Conservation (phyloP, 1,284 basidiomycete species). For the Vanrija humicola region DNA sequence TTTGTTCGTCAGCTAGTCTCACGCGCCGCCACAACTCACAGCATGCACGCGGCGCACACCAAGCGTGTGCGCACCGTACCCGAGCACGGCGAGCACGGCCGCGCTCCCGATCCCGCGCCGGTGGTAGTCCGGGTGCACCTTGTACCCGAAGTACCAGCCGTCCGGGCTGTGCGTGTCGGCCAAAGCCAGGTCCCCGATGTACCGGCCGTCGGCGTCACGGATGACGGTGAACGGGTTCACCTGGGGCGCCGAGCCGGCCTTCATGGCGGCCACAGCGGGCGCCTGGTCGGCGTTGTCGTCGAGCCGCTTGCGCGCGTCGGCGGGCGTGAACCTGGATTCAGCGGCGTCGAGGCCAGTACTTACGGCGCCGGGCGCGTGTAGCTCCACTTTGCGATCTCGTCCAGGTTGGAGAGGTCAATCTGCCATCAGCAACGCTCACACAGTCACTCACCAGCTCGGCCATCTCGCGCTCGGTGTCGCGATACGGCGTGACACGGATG, state of each 20-base stretch:
- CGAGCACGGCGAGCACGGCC: background rate
- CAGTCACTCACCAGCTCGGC: background rate
- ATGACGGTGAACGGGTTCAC: background rate
- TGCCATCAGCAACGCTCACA: no score
- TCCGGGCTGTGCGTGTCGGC: no score
- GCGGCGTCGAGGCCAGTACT: no score
- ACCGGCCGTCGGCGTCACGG: background rate
- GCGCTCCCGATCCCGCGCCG: background rate
- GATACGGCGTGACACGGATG: slow-evolving; percentile 1
- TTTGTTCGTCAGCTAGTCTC: background rate
- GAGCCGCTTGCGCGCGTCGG: background rate
- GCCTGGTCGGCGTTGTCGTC: background rate
- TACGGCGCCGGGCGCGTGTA: background rate
- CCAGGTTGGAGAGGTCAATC: background rate
- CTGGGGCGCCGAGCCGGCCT: background rate
- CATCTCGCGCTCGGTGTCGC: background rate
- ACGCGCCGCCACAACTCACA: background rate
- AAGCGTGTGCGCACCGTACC: background rate
- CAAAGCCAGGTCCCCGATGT: background rate
- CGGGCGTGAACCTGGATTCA: background rate
- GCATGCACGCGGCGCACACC: background rate
- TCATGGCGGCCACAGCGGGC: background rate
- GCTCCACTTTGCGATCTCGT: background rate
- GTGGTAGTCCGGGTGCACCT: slow-evolving; percentile 1
- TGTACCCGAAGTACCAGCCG: background rate